Conservation (phyloP, 371 early-diverging fungal species). For the Mucor saturninus region DNA sequence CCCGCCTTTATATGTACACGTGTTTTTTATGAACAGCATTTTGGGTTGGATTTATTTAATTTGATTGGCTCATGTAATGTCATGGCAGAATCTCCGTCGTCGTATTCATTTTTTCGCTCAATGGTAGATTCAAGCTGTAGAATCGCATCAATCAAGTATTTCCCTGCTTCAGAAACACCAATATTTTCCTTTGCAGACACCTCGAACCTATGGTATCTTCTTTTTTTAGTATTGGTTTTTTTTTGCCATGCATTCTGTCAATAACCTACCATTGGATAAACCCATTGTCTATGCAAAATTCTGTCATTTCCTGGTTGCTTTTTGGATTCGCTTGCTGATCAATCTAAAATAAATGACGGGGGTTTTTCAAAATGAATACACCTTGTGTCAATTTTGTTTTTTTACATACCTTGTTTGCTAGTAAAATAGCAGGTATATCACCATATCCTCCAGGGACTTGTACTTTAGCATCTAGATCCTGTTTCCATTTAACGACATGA, state of each 20-base stretch:
- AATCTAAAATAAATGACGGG: background rate
- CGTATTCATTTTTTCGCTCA: conserved; percentile 1
- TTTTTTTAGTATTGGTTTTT: background rate
- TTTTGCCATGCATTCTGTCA: background rate
- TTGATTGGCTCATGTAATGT: conserved; percentile 4
- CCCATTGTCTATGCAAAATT: conserved; percentile 2
- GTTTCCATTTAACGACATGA: conserved; percentile 65
- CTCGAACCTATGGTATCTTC: conserved; percentile 41
- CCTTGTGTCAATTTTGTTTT: too few species aligned
- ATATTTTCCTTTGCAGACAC: conserved; percentile 59
- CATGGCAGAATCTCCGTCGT: background rate
- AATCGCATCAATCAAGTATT: conserved; percentile 32
- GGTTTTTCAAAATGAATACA: too few species aligned
- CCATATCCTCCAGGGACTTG: conserved; percentile 37
- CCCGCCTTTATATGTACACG: background rate
- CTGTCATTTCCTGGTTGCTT: background rate
- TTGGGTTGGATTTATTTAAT: background rate
- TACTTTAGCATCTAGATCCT: conserved; percentile 49
- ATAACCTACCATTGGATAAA: background rate
- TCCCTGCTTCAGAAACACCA: conserved; percentile 52
- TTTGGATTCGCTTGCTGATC: background rate
- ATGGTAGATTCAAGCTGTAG: conserved; percentile 11
- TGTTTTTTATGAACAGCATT: conserved; percentile 4
- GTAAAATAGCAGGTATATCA: conserved; percentile 48
- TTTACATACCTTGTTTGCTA: conserved; percentile 51